phyloP scores from a whole-genome alignment of 495 filamentous ascomycete genomes.

The Peziza echinospora region DNA sequence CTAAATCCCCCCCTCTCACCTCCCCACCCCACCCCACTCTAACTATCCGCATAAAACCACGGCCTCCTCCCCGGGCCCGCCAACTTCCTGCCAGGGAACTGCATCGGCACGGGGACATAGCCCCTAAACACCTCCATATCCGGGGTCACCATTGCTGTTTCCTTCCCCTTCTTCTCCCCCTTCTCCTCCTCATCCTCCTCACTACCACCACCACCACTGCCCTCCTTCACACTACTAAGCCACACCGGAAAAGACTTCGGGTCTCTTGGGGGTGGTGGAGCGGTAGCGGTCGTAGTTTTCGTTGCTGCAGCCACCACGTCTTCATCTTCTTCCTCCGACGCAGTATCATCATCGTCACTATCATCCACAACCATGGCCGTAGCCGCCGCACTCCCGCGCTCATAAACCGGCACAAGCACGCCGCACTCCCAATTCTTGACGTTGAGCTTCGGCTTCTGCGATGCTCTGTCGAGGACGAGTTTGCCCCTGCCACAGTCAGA shows the following conservation, averaged over 20 bases:
- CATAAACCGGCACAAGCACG: constrained; percentile 39
- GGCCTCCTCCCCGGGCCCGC: constrained; percentile 25
- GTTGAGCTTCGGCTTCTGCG: constrained; percentile 46
- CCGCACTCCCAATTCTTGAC: constrained; percentile 96
- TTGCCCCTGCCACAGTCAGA: constrained; percentile 28
- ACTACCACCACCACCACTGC: background rate
- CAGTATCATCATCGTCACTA: no score
- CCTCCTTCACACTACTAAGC: no score
- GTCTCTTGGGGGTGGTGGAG: no score
- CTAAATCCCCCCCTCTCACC: background rate
- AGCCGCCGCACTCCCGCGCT: background rate
- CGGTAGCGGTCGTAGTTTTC: background rate
- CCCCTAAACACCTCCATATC: constrained; percentile 33
- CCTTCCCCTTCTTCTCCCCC: background rate
- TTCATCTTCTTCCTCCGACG: constrained; percentile 1
- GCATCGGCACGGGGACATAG: constrained; percentile 50
- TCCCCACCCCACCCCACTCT: background rate
- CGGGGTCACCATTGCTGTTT: background rate
- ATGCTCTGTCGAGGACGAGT: constrained; percentile 41
- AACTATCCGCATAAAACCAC: constrained; percentile 29
- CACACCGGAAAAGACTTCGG: no score
- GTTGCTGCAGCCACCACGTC: constrained; percentile 1
- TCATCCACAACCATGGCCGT: background rate
- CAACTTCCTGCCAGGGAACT: constrained; percentile 33
- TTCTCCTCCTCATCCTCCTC: background rate